Evolutionary conservation across 371 early-diverging fungal genomes (phyloP).

Genomic region (Rhizopus arrhizus): DNA sequence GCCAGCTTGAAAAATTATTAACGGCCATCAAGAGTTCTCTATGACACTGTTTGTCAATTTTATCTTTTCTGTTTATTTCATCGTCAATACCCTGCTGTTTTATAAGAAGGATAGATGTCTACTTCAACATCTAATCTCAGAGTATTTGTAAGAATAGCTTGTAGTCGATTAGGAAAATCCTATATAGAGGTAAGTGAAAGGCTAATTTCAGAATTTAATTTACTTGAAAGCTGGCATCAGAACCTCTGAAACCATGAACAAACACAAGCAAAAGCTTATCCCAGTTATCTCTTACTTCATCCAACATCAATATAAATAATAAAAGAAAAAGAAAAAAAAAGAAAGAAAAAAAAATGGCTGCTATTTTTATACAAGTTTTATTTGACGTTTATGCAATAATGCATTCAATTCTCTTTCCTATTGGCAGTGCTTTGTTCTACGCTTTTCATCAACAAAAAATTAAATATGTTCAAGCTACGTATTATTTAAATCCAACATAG

Average conservation of each 20-base stretch:
- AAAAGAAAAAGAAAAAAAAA: no score
- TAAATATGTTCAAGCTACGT: no score
- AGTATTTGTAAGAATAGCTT: slow-evolving; percentile 52
- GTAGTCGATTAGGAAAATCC: slow-evolving; percentile 63
- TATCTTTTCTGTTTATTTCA: slow-evolving; percentile 9
- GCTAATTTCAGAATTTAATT: background rate
- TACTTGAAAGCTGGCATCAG: slow-evolving; percentile 49
- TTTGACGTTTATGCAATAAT: no score
- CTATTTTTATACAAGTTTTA: no score
- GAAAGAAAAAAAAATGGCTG: no score
- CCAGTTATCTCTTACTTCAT: background rate
- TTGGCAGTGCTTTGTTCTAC: no score
- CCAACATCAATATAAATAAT: no score
- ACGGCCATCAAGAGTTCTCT: slow-evolving; percentile 50
- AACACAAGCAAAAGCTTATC: slow-evolving; percentile 56
- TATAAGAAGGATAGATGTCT: slow-evolving; percentile 60
- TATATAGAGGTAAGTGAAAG: slow-evolving; percentile 10
- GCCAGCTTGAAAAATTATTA: slow-evolving; percentile 49
- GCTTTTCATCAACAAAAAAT: no score
- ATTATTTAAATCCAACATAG: no score
- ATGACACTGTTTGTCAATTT: no score
- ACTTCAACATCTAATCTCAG: slow-evolving; percentile 50
- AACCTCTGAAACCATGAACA: slow-evolving; percentile 63
- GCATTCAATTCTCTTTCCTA: no score
- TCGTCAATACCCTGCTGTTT: slow-evolving; percentile 56